These are phyloP conservation scores for Fusarium brevicatenulatum DNA, from an alignment of 2,329 filamentous ascomycete genomes.

Conservation along the genomic window DNA sequence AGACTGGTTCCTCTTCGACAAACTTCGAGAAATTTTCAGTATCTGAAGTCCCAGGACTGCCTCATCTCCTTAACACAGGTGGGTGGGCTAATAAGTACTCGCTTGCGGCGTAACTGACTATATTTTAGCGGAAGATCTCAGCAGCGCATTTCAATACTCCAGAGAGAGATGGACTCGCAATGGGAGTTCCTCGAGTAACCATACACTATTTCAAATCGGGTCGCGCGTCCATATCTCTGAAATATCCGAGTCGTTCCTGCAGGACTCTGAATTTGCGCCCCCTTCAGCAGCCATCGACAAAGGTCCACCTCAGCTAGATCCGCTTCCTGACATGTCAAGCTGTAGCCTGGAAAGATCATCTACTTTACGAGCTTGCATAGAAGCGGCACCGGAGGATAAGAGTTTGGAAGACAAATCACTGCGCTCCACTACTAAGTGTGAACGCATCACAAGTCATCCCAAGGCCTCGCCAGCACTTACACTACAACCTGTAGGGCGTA, in stretches of 20 bases:
- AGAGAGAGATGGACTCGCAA: conserved; percentile 43
- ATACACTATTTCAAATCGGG: not conserved
- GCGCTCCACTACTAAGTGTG: not conserved
- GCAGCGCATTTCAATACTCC: conserved; percentile 45
- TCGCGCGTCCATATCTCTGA: not conserved
- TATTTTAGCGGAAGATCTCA: conserved; percentile 22
- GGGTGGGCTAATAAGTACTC: not conserved
- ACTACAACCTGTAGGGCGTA: conserved; percentile 24
- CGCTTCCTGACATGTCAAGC: conserved; percentile 41
- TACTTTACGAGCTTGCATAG: conserved; percentile 45
- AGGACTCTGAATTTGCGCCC: not conserved
- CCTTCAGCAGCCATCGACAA: not conserved
- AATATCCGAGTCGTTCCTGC: not conserved
- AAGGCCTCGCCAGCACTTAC: not conserved
- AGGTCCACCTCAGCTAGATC: conserved; percentile 44
- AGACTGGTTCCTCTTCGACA: conserved; percentile 9
- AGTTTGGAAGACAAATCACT: conserved; percentile 42
- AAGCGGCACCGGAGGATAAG: conserved; percentile 47
- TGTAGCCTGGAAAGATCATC: conserved; percentile 42
- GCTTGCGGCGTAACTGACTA: not conserved
- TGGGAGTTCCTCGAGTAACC: conserved; percentile 5
- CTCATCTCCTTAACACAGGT: conserved; percentile 7
- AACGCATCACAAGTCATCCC: not conserved
- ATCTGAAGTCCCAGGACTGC: not conserved
- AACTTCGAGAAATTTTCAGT: not conserved